Percentiles rank a stretch among this genome's conserved stretches.
Conservation (phyloP, 129 eudicot genomes). For the Logfia minima region DNA sequence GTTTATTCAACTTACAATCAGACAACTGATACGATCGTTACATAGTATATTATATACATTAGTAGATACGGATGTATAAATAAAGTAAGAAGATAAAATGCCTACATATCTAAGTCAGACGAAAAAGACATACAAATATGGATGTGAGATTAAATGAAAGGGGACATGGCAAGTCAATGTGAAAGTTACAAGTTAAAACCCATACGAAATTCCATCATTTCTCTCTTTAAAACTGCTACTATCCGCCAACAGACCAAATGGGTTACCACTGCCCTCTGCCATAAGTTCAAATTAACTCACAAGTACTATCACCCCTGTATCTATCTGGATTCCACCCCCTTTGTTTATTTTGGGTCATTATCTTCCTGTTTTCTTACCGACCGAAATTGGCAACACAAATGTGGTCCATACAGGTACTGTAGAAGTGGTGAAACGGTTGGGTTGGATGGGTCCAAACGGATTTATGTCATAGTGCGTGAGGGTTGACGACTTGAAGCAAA, state of each 20-base stretch:
- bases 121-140: background rate
- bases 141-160: background rate
- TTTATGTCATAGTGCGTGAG: background rate
- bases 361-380: background rate
- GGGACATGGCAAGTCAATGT: conserved; percentile 6
- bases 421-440: background rate
- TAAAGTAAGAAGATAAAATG: background rate
- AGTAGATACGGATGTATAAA: background rate
- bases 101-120: background rate
- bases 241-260: background rate
- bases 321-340: background rate
- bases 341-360: background rate
- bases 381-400: background rate
- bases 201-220: background rate
- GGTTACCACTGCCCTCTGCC: conserved; percentile 16
- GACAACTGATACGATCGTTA: too few relatives aligned
- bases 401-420: background rate
- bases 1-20: too few relatives aligned
- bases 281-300: background rate
- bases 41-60: too few relatives aligned
- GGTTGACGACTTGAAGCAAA: too few relatives aligned
- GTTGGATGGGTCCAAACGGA: background rate
- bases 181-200: background rate
- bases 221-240: background rate
- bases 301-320: conserved; percentile 7